Percentiles rank a stretch among this genome's conserved stretches.
These are phyloP conservation scores for Verticillium alfalfae DNA, from an alignment of 2,329 filamentous ascomycete species.

Conservation along the genomic window DNA sequence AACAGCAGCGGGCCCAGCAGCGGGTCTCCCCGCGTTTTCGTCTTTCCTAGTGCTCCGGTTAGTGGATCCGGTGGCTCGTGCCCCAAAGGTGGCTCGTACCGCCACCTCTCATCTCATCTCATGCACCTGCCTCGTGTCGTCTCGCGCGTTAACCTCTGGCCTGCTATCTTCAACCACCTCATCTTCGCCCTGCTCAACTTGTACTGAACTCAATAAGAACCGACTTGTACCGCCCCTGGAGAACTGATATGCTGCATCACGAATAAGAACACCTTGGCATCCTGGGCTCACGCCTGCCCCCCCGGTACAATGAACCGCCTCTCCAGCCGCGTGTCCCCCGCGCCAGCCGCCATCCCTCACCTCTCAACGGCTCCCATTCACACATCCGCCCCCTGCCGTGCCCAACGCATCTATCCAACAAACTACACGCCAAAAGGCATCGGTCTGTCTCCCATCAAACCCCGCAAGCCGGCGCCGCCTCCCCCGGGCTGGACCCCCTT, in stretches of 20 bases:
- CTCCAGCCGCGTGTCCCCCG: not conserved
- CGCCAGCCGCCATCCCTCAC: not conserved
- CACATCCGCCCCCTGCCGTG: not conserved
- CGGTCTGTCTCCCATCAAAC: not conserved
- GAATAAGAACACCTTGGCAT: not conserved
- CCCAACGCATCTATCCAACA: not conserved
- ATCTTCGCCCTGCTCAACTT: not conserved
- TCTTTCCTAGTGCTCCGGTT: no score
- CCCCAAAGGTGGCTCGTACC: no score
- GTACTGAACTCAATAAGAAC: no score
- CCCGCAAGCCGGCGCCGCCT: not conserved
- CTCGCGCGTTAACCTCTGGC: not conserved
- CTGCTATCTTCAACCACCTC: not conserved
- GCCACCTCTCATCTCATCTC: not conserved
- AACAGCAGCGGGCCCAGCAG: no score
- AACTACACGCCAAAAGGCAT: not conserved
- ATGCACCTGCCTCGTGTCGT: not conserved
- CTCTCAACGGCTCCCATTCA: not conserved
- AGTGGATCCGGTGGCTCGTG: not conserved
- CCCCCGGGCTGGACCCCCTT: constrained; percentile 9
- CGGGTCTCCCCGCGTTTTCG: no score
- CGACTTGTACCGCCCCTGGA: no score
- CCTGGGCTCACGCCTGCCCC: not conserved
- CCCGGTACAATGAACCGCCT: not conserved
- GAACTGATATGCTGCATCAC: not conserved